Percentiles rank a stretch among this genome's conserved stretches.
These are phyloP conservation scores for Candida lessepsii DNA, from an alignment of 805 yeast species.

Conservation along the genomic window DNA sequence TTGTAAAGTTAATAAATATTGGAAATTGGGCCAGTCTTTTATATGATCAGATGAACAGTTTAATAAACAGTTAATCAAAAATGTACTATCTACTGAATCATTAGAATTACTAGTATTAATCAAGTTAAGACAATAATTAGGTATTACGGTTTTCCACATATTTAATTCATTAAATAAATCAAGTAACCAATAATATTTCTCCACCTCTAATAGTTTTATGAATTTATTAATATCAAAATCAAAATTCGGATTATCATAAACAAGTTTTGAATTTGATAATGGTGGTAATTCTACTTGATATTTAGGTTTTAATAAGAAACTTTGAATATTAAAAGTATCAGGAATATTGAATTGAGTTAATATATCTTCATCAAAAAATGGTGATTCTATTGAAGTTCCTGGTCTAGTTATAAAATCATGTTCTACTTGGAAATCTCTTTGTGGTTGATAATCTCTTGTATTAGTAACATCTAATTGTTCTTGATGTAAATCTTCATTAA, in stretches of 20 bases:
- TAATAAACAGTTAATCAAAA: conserved; percentile 31
- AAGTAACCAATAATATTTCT: conserved; percentile 37
- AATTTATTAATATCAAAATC: conserved; percentile 14
- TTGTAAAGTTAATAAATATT: conserved; percentile 21
- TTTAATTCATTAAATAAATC: conserved; percentile 40
- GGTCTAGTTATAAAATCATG: conserved; percentile 11
- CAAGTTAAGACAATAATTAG: conserved; percentile 28
- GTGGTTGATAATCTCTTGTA: too few species aligned
- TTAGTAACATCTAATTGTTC: neutral
- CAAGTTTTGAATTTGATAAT: conserved; percentile 14
- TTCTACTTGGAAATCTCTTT: conserved; percentile 1
- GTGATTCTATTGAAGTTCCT: conserved; percentile 11
- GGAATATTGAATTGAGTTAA: conserved; percentile 12
- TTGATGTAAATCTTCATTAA: neutral
- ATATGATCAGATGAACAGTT: conserved; percentile 23
- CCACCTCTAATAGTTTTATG: conserved; percentile 23
- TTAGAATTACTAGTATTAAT: conserved; percentile 4
- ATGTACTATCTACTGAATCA: conserved; percentile 11
- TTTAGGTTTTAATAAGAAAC: conserved; percentile 15
- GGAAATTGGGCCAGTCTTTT: conserved; percentile 9
- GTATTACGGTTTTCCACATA: conserved; percentile 38
- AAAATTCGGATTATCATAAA: conserved; percentile 14
- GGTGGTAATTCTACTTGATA: conserved; percentile 13
- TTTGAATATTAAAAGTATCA: conserved; percentile 14
- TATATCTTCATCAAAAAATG: conserved; percentile 16